phyloP scores from a whole-genome alignment of 2,329 filamentous ascomycete genomes.

The Xylariales sp. region DNA sequence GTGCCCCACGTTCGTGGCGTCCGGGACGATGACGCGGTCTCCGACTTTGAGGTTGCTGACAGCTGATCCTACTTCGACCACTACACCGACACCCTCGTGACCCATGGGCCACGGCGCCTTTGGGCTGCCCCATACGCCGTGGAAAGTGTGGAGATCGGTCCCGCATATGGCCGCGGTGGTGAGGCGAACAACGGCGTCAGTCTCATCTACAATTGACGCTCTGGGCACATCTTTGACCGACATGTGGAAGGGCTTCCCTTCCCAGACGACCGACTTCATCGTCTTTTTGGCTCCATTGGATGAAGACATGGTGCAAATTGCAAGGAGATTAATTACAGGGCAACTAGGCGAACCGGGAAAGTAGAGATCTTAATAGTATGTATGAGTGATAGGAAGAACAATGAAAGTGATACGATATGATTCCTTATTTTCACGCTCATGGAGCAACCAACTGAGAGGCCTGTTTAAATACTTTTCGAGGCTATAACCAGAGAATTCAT shows the following conservation, averaged over 20 bases:
- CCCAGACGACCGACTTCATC: slow-evolving; percentile 9
- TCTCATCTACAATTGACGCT: slow-evolving; percentile 10
- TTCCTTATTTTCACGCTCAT: no score
- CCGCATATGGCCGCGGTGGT: slow-evolving; percentile 30
- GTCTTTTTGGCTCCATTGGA: no score
- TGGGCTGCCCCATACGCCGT: slow-evolving; percentile 66
- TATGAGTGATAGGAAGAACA: no score
- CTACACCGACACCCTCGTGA: slow-evolving; percentile 80
- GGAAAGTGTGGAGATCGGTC: slow-evolving; percentile 82
- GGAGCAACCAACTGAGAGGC: no score
- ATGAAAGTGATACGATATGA: no score
- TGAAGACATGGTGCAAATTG: no score
- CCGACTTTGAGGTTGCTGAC: slow-evolving; percentile 68
- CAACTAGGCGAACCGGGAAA: no score
- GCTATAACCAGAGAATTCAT: no score
- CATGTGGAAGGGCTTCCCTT: slow-evolving; percentile 9
- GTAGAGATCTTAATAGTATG: no score
- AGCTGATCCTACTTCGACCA: slow-evolving; percentile 61
- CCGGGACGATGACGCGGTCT: slow-evolving; percentile 73
- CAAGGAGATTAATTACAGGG: no score
- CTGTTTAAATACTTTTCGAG: no score
- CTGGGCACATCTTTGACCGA: slow-evolving; percentile 12
- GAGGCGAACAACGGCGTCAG: slow-evolving; percentile 30
- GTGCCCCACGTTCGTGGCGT: slow-evolving; percentile 27
- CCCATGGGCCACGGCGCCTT: slow-evolving; percentile 65